phyloP scores from a whole-genome alignment of 2,329 filamentous ascomycete genomes.

The Paecilomyces niveus region DNA sequence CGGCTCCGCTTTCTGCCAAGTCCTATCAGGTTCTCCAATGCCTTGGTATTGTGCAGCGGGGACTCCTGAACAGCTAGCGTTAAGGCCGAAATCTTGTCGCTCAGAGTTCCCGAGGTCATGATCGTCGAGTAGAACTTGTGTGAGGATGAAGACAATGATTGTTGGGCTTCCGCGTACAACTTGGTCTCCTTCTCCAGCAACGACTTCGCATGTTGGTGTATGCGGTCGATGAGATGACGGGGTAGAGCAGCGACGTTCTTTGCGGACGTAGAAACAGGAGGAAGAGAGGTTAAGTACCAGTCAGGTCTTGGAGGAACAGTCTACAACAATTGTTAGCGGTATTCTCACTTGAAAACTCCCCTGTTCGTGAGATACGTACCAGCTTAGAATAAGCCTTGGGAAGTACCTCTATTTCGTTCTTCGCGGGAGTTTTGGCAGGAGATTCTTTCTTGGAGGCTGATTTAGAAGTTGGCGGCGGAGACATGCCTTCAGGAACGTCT shows the following conservation, averaged over 20 bases:
- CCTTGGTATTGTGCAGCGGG: slow-evolving; percentile 83
- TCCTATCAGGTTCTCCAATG: slow-evolving; percentile 73
- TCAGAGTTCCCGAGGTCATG: slow-evolving; percentile 91
- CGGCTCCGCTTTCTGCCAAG: slow-evolving; percentile 91
- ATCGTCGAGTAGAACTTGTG: slow-evolving; percentile 96
- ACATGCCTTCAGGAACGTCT: slow-evolving; percentile 23
- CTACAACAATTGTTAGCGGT: slow-evolving; percentile 34
- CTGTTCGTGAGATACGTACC: slow-evolving; percentile 14
- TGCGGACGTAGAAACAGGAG: slow-evolving; percentile 42
- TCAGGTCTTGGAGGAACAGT: slow-evolving; percentile 57
- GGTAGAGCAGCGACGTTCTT: slow-evolving; percentile 42
- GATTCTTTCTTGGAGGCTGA: slow-evolving; percentile 16
- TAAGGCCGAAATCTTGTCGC: slow-evolving; percentile 91
- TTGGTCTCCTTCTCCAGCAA: slow-evolving; percentile 73
- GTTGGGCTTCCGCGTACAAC: slow-evolving; percentile 63
- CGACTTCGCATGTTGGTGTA: slow-evolving; percentile 61
- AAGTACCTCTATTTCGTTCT: slow-evolving; percentile 9
- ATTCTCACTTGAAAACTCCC: background rate
- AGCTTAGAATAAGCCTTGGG: slow-evolving; percentile 31
- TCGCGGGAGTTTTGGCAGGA: slow-evolving; percentile 9
- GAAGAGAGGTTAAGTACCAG: slow-evolving; percentile 57
- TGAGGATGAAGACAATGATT: slow-evolving; percentile 72
- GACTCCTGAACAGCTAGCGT: slow-evolving; percentile 95
- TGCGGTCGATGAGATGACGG: slow-evolving; percentile 47
- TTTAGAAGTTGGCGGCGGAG: slow-evolving; percentile 12